phyloP scores from a whole-genome alignment of 192 early-diverging fungal species.

The Dissophora ornata region DNA sequence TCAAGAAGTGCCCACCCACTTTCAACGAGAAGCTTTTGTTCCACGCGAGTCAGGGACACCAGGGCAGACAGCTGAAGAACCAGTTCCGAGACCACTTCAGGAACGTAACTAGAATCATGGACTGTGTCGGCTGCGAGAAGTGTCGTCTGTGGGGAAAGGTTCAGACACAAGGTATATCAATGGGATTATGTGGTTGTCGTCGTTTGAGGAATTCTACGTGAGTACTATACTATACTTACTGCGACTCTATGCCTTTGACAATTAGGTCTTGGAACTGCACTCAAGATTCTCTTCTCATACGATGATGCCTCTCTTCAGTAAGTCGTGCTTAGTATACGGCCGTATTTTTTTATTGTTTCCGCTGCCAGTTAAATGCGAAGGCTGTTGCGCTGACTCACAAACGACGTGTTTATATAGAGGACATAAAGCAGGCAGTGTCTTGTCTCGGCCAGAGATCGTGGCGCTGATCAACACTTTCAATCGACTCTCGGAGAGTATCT shows the following conservation, averaged over 20 bases:
- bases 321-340: conserved; percentile 21
- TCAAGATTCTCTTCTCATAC: conserved; percentile 96
- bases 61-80: conserved; percentile 71
- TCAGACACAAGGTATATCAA: conserved; percentile 68
- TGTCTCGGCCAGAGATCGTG: conserved; percentile 88
- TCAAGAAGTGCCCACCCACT: conserved; percentile 75
- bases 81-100: conserved; percentile 95
- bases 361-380: too few species aligned
- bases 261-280: conserved; percentile 95
- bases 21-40: conserved; percentile 96
- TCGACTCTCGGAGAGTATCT: conserved; percentile 87
- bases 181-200: neutral
- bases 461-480: conserved; percentile 91
- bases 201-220: too few species aligned
- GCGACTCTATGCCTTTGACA: too few species aligned
- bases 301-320: conserved; percentile 75
- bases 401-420: conserved; percentile 52
- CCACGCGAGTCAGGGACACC: conserved; percentile 11
- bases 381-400: too few species aligned
- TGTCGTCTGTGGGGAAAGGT: conserved; percentile 98
- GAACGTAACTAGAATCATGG: conserved; percentile 98
- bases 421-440: conserved; percentile 61
- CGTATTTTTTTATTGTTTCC: too few species aligned
- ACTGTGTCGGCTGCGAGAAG: conserved; percentile 99
- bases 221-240: too few species aligned